These are phyloP conservation scores for Lactuca saligna DNA, from an alignment of 129 eudicot species.

Conservation along the genomic window DNA sequence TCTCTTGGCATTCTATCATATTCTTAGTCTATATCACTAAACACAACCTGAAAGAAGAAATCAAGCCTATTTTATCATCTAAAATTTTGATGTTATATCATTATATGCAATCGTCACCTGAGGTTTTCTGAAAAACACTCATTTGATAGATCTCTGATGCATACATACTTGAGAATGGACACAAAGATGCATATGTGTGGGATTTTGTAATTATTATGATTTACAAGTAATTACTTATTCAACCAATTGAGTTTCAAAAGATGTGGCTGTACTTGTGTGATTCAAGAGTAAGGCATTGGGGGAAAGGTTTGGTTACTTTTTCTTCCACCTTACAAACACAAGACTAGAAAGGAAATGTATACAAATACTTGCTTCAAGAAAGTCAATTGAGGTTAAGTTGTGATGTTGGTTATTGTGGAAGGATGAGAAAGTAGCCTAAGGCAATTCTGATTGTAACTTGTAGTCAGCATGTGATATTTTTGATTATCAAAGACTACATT, in stretches of 20 bases:
- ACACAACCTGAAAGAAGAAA: background rate
- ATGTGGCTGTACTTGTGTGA: too few relatives aligned
- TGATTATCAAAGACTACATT: background rate
- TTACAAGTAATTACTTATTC: too few relatives aligned
- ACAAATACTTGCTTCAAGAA: background rate
- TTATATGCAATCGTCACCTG: too few relatives aligned
- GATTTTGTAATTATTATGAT: too few relatives aligned
- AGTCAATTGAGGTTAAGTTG: background rate
- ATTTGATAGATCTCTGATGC: too few relatives aligned
- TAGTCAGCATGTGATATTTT: constrained; percentile 10
- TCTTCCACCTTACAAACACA: too few relatives aligned
- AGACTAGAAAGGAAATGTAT: too few relatives aligned
- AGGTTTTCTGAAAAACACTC: too few relatives aligned
- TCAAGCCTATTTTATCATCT: background rate
- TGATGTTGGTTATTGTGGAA: background rate
- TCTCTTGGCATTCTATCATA: background rate
- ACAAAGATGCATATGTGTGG: background rate
- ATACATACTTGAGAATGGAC: background rate
- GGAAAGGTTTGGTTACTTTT: too few relatives aligned
- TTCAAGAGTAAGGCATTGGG: too few relatives aligned
- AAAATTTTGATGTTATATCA: too few relatives aligned
- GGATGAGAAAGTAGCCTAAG: constrained; percentile 3
- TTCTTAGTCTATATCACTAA: background rate
- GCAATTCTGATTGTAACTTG: constrained; percentile 12
- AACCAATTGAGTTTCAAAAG: too few relatives aligned